Percentiles rank a stretch among this genome's conserved stretches.
Conservation (phyloP, 2,329 filamentous ascomycete genomes). For the Fusarium austroafricanum region DNA sequence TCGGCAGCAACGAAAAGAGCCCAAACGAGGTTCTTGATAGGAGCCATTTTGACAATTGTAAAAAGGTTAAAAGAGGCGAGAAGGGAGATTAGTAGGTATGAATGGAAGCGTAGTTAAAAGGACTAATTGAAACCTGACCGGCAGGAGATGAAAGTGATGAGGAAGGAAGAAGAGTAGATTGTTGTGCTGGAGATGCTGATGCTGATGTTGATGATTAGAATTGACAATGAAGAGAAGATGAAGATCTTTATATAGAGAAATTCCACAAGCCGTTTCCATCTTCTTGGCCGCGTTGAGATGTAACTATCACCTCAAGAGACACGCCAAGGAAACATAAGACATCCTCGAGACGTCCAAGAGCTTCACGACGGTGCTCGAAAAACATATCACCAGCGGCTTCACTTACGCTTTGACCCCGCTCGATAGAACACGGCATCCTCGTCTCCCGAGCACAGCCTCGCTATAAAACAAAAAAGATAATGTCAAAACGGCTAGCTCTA, state of each 20-base stretch:
- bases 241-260: conserved; percentile 5
- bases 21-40: conserved; percentile 13
- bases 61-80: background rate
- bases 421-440: conserved; percentile 5
- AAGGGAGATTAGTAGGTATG: too few relatives aligned
- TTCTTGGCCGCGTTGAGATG: too few relatives aligned
- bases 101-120: background rate
- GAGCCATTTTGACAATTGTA: background rate
- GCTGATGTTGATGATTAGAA: conserved; percentile 5
- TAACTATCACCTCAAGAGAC: background rate
- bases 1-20: conserved; percentile 20
- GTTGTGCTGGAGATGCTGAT: background rate
- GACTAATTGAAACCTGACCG: conserved; percentile 10
- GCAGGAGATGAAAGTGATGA: conserved; percentile 3
- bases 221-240: background rate
- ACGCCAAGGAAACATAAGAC: conserved; percentile 1
- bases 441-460: conserved; percentile 22
- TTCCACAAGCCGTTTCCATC: background rate
- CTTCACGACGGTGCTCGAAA: too few relatives aligned
- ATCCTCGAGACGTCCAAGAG: conserved; percentile 3
- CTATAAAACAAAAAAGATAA: conserved; percentile 10
- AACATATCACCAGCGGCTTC: conserved; percentile 7
- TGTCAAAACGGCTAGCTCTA: background rate
- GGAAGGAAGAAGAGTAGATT: background rate
- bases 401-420: conserved; percentile 50